phyloP scores from a whole-genome alignment of 1,284 basidiomycete species.

The Rhodotorula glutinis region DNA sequence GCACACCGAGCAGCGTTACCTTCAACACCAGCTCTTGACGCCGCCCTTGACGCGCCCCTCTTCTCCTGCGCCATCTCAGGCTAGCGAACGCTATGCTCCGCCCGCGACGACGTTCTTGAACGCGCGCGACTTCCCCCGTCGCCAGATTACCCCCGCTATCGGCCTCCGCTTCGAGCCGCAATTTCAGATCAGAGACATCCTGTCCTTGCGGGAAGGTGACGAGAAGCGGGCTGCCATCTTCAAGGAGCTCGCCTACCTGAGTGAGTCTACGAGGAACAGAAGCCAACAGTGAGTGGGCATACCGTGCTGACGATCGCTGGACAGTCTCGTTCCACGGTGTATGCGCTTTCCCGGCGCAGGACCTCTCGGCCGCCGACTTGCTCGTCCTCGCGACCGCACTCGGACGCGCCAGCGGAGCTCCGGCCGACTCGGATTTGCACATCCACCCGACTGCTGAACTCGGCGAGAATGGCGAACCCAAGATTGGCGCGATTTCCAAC shows the following conservation, averaged over 20 bases:
- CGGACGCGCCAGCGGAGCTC: constrained; percentile 60
- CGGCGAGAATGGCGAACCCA: constrained; percentile 45
- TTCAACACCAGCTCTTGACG: neutral
- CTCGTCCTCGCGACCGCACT: constrained; percentile 53
- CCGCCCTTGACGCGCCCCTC: constrained; percentile 12
- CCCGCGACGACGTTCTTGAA: constrained; percentile 14
- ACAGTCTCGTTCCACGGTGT: constrained; percentile 65
- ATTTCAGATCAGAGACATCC: constrained; percentile 24
- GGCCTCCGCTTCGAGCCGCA: constrained; percentile 23
- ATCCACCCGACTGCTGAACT: constrained; percentile 62
- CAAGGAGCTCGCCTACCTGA: constrained; percentile 28
- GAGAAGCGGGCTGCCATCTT: constrained; percentile 16
- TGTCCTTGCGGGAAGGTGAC: constrained; percentile 22
- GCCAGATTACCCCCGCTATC: constrained; percentile 25
- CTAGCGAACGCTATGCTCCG: constrained; percentile 8
- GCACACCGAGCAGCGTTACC: no score
- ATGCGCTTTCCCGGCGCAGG: constrained; percentile 65
- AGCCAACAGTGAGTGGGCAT: rapidly evolving
- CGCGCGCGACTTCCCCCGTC: neutral
- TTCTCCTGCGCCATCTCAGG: neutral
- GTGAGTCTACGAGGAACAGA: constrained; percentile 2
- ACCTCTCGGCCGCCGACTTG: constrained; percentile 49
- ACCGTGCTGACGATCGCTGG: neutral
- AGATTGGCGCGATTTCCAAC: constrained; percentile 41
- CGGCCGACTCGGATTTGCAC: constrained; percentile 58